Percentiles rank a stretch among this genome's conserved stretches.
Conservation (phyloP, 75 land plant species). For the Cupressus sempervirens region DNA sequence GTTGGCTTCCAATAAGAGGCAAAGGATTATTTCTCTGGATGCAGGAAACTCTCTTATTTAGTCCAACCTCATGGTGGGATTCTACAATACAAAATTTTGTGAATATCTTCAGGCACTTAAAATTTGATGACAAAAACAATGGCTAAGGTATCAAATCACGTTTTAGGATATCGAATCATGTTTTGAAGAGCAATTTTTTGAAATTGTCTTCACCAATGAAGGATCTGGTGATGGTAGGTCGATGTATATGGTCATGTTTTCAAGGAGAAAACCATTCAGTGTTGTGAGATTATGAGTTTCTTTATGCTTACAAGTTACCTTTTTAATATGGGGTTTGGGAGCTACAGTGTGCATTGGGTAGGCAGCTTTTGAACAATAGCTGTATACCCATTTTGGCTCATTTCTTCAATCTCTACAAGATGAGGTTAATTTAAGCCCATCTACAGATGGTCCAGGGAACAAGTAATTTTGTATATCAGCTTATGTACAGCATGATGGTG, state of each 20-base stretch:
- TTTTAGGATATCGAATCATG: background rate
- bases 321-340: background rate
- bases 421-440: background rate
- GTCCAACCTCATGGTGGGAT: background rate
- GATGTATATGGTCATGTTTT: background rate
- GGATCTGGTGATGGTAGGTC: background rate
- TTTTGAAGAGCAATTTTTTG: background rate
- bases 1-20: slow-evolving; percentile 31
- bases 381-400: background rate
- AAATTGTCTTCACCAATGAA: background rate
- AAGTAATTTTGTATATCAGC: slow-evolving; percentile 8
- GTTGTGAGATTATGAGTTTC: background rate
- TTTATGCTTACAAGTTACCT: background rate
- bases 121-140: background rate
- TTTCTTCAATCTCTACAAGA: background rate
- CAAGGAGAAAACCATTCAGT: background rate
- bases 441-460: background rate
- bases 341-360: background rate
- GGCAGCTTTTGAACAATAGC: background rate
- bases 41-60: slow-evolving; percentile 14
- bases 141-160: background rate
- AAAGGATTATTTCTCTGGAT: slow-evolving; percentile 22
- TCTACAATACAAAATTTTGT: background rate
- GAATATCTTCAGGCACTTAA: background rate
- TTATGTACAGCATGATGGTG: background rate